Base-by-base conservation (phyloP, 2,329 filamentous ascomycete species). In the Rhexocercosporidium sp. region DNA sequence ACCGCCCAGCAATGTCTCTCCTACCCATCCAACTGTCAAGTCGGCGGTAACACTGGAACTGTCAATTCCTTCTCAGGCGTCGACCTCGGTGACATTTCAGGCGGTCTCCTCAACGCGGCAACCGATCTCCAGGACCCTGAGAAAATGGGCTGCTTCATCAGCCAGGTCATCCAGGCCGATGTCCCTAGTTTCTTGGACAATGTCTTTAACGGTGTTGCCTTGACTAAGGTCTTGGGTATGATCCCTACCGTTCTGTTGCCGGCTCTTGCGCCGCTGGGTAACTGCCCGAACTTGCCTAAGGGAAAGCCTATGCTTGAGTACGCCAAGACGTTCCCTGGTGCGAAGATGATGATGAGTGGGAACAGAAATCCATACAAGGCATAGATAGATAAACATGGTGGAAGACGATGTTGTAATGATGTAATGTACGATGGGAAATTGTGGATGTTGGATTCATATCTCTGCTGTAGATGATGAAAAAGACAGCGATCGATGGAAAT, bases 31-130 rank as follows among this genome's bases (percentile, higher is more conserved):
- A 66, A 65, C 49, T 67, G 65, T 31, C 46, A 62, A 16, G 59
- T 87, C 22, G 85, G 85, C 5, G 85, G 85, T 11, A 87, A 87
- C 71, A 80, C 80, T 3, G 83, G 84, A 22, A 78, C 78, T 6
- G 80, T 84, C 22, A 83, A 87, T 75, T 83, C 79, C 29, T 87
- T 86, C 70, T 77, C 81, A 5, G 84, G 84, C 7, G 73, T 87
- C 60, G 75, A 82, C 31, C 57, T 83, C 1, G 69, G 71, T 2
- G 75, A 84, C 60, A 51, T 84, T 20, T 81, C 82, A 16, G 62
- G 65, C 11, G 68, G 62, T 49, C 70, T 85, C 1, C 78, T 82
- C 68, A 85, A 83, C 70, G 73, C 76, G 3, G 81, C 76, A 18
- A 39, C 29, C 6, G 66, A 70, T 57, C 49, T 69, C 6, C 59